A percentile compares a stretch with the other conserved stretches of the same genome.
Evolutionary conservation across 192 early-diverging fungal genomes (phyloP).

Genomic region (Anaeromyces robustus): DNA sequence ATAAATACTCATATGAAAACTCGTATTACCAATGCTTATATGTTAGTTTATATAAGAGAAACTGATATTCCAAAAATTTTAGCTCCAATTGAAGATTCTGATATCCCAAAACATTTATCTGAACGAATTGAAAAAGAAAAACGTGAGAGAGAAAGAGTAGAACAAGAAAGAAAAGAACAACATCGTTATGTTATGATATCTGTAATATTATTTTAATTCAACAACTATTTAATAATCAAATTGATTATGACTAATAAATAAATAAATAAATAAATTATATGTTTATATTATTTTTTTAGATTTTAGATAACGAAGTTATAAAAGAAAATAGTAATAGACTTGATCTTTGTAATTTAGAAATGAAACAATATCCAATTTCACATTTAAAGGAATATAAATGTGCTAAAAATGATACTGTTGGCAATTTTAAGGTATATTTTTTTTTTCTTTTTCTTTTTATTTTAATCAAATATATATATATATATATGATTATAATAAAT

Average conservation of each 20-base stretch:
- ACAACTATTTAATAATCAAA: too few relatives aligned
- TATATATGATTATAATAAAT: too few relatives aligned
- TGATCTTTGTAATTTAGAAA: constrained; percentile 66
- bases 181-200: constrained; percentile 47
- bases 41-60: constrained; percentile 94
- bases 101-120: constrained; percentile 71
- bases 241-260: too few relatives aligned
- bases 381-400: neutral
- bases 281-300: constrained; percentile 9
- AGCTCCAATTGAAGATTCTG: constrained; percentile 36
- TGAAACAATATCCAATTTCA: neutral
- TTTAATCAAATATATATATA: too few relatives aligned
- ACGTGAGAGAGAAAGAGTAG: constrained; percentile 41
- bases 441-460: too few relatives aligned
- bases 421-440: neutral
- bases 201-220: constrained; percentile 13
- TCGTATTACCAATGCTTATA: constrained; percentile 94
- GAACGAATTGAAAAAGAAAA: constrained; percentile 30
- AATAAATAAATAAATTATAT: neutral
- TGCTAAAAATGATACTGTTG: neutral
- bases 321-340: constrained; percentile 53
- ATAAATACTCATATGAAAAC: constrained; percentile 33
- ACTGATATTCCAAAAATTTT: constrained; percentile 53
- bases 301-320: constrained; percentile 55
- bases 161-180: constrained; percentile 43